Percentiles rank a stretch among this genome's conserved stretches.
These are phyloP conservation scores for Retiboletus fuscus DNA, from an alignment of 1,284 basidiomycete species.

Conservation along the genomic window DNA sequence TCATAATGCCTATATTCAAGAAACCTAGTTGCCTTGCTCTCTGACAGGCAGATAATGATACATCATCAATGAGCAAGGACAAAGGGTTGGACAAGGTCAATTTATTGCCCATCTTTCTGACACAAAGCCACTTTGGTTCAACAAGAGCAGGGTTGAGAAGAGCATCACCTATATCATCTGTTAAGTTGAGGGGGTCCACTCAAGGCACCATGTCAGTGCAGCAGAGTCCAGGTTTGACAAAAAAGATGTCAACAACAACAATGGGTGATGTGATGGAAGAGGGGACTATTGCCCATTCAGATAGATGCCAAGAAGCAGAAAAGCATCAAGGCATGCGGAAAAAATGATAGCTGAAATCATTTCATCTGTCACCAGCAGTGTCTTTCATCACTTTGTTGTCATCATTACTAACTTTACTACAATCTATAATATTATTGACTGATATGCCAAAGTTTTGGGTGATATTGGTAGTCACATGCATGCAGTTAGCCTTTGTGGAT, in stretches of 20 bases:
- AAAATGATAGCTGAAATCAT: conserved; percentile 40
- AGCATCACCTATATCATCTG: conserved; percentile 61
- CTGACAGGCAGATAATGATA: conserved; percentile 14
- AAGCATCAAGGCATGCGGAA: conserved; percentile 52
- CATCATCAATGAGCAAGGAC: conserved; percentile 34
- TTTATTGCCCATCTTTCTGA: conserved; percentile 33
- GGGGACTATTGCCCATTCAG: conserved; percentile 56
- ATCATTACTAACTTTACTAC: no score
- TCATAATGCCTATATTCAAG: no score
- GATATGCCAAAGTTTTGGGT: no score
- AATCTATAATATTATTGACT: no score
- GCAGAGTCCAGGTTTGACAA: conserved; percentile 57
- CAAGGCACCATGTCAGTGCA: conserved; percentile 53
- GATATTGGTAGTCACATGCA: no score
- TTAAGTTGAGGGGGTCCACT: conserved; percentile 61
- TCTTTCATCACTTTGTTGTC: no score
- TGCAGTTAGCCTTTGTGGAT: no score
- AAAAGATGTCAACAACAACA: conserved; percentile 53
- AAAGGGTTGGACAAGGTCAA: conserved; percentile 53
- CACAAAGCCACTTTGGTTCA: conserved; percentile 35
- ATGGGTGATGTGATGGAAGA: conserved; percentile 58
- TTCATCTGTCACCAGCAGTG: no score
- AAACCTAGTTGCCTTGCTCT: no score
- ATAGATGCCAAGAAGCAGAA: conserved; percentile 49
- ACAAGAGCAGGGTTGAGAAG: conserved; percentile 45